Evolutionary conservation across 139 green algal species (phyloP).

Genomic region (Zygnema cylindricum): DNA sequence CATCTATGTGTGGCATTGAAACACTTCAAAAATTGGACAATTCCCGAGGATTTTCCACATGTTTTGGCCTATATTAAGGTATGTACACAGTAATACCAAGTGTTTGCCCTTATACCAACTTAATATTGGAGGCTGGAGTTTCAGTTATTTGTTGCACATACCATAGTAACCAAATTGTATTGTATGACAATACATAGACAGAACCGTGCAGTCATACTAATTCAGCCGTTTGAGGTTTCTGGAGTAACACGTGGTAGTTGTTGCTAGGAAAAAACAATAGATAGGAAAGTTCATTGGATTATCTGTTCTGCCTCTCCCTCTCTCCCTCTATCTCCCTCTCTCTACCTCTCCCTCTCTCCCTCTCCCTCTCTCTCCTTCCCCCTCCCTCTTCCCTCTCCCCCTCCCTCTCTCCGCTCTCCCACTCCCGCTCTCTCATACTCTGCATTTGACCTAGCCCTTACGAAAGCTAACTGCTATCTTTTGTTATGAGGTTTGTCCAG

Average conservation of each 20-base stretch:
- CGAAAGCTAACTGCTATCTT: too few species aligned
- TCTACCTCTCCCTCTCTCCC: too few species aligned
- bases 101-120: neutral
- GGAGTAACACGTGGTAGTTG: too few species aligned
- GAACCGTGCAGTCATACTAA: neutral
- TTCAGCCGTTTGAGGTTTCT: neutral
- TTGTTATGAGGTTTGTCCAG: conserved; percentile 30
- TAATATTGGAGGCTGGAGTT: neutral
- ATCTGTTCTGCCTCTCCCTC: too few species aligned
- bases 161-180: neutral
- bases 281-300: too few species aligned
- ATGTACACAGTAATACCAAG: neutral
- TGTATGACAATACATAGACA: neutral
- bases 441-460: too few species aligned
- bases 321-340: too few species aligned
- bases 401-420: too few species aligned
- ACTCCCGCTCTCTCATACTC: too few species aligned
- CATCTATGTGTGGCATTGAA: conserved; percentile 72
- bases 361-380: too few species aligned
- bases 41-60: conserved; percentile 64
- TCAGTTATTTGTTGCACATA: neutral
- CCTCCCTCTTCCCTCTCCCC: too few species aligned
- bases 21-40: conserved; percentile 72
- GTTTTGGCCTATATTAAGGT: conserved; percentile 73
- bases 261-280: too few species aligned